phyloP scores from a whole-genome alignment of 768 basidiomycete species.

The Lactifluus pinguis region DNA sequence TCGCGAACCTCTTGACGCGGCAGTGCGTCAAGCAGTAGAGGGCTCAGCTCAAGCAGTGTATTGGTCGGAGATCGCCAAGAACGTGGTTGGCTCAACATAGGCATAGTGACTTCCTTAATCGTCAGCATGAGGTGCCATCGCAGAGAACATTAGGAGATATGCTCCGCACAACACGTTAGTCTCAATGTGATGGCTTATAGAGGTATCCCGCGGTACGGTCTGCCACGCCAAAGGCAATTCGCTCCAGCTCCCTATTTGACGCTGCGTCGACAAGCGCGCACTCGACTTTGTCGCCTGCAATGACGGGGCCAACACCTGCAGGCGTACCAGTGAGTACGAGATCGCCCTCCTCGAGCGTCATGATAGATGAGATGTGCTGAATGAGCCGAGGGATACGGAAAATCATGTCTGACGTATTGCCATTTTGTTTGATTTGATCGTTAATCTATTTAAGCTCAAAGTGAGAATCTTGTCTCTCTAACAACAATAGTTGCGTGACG shows the following conservation, averaged over 20 bases:
- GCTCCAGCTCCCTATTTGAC: slow-evolving; percentile 45
- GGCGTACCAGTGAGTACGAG: slow-evolving; percentile 91
- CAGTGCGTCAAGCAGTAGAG: slow-evolving; percentile 20
- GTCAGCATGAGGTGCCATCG: background rate
- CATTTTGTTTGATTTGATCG: slow-evolving; percentile 73
- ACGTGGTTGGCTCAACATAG: background rate
- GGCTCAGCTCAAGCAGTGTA: slow-evolving; percentile 20
- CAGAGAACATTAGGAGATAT: background rate
- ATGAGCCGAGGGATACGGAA: slow-evolving; percentile 84
- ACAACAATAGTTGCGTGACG: background rate
- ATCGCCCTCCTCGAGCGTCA: slow-evolving; percentile 97
- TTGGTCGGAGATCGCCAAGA: slow-evolving; percentile 11
- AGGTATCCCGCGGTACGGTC: slow-evolving; percentile 63
- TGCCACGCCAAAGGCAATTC: slow-evolving; percentile 55
- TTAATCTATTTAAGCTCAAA: slow-evolving; percentile 52
- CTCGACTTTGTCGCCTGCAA: slow-evolving; percentile 67
- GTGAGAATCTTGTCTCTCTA: background rate
- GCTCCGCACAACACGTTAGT: background rate
- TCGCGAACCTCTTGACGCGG: slow-evolving; percentile 13
- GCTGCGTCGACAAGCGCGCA: slow-evolving; percentile 54
- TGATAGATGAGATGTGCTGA: slow-evolving; percentile 88
- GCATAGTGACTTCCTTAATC: slow-evolving; percentile 33
- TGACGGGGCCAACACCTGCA: slow-evolving; percentile 75
- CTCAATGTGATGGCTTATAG: slow-evolving; percentile 28
- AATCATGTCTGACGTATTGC: slow-evolving; percentile 83